Conservation (phyloP, 2,329 filamentous ascomycete species). For the Aureobasidium namibiae region DNA sequence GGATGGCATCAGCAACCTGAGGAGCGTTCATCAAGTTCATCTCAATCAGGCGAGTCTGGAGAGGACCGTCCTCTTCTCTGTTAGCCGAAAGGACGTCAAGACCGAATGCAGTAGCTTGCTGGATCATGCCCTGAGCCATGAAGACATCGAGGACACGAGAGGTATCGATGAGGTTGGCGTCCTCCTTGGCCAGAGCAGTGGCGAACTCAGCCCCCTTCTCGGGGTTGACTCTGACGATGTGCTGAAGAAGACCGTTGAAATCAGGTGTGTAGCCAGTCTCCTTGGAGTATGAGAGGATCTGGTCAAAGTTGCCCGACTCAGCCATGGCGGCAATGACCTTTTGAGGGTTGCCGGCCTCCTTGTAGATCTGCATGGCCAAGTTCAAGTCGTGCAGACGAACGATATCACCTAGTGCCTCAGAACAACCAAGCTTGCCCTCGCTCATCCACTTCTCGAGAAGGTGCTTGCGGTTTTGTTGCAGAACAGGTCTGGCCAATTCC, state of each 20-base stretch:
- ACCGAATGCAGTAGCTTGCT: conserved; percentile 96
- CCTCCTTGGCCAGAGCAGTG: conserved; percentile 80
- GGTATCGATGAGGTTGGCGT: conserved; percentile 80
- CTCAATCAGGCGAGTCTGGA: conserved; percentile 91
- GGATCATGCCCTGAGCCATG: conserved; percentile 95
- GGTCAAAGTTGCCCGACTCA: conserved; percentile 92
- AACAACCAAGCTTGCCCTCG: conserved; percentile 92
- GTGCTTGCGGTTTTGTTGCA: conserved; percentile 90
- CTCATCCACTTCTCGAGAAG: conserved; percentile 96
- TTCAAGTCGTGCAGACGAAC: conserved; percentile 83
- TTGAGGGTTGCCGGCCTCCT: conserved; percentile 79
- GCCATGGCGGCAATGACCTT: conserved; percentile 95
- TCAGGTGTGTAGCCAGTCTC: conserved; percentile 88
- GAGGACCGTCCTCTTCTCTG: conserved; percentile 80
- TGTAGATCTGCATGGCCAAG: conserved; percentile 80
- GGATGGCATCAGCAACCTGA: conserved; percentile 93
- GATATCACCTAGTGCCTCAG: conserved; percentile 91
- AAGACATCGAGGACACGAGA: conserved; percentile 96
- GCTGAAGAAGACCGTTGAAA: conserved; percentile 83
- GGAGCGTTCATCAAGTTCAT: conserved; percentile 97
- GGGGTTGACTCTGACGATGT: conserved; percentile 83
- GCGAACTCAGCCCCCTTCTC: conserved; percentile 96
- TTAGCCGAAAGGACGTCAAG: conserved; percentile 94
- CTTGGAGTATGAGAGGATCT: conserved; percentile 85
- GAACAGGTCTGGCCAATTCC: conserved; percentile 84